Conservation (phyloP, 345 rosid genomes). For the Bruguiera sexangula region DNA sequence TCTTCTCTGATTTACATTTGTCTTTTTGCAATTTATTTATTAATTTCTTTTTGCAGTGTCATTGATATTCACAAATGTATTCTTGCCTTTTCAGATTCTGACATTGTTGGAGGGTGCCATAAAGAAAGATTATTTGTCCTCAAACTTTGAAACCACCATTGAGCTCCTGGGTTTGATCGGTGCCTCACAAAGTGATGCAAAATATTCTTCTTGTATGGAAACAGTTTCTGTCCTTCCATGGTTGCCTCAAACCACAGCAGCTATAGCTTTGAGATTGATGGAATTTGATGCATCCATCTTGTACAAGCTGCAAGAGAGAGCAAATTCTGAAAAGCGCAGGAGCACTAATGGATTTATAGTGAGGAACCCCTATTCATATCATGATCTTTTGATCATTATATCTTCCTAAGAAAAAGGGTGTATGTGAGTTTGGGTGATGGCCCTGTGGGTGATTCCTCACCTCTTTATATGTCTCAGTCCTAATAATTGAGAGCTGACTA, state of each 20-base stretch:
- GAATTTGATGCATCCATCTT: constrained; percentile 59
- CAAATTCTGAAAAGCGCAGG: constrained; percentile 43
- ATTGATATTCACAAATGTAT: too few species aligned
- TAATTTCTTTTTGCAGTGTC: too few species aligned
- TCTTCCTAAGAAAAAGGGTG: not conserved
- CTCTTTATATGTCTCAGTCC: too few species aligned
- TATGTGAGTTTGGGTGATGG: too few species aligned
- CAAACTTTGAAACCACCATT: constrained; percentile 60
- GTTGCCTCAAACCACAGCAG: constrained; percentile 75
- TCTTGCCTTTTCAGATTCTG: constrained; percentile 39
- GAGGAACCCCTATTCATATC: constrained; percentile 25
- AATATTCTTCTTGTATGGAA: constrained; percentile 22
- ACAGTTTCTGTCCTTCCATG: constrained; percentile 56
- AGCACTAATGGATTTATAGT: constrained; percentile 43
- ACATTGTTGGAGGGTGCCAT: constrained; percentile 56
- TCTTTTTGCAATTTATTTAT: too few species aligned
- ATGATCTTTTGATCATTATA: not conserved
- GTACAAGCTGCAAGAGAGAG: constrained; percentile 46
- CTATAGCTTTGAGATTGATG: constrained; percentile 61
- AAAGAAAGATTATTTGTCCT: constrained; percentile 57
- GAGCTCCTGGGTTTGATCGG: constrained; percentile 47
- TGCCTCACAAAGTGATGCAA: constrained; percentile 13
- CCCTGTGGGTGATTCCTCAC: too few species aligned
- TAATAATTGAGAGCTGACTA: too few species aligned
- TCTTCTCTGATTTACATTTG: too few species aligned